These are phyloP conservation scores for Colletotrichum karsti DNA, from an alignment of 2,329 filamentous ascomycete genomes.

Conservation along the genomic window DNA sequence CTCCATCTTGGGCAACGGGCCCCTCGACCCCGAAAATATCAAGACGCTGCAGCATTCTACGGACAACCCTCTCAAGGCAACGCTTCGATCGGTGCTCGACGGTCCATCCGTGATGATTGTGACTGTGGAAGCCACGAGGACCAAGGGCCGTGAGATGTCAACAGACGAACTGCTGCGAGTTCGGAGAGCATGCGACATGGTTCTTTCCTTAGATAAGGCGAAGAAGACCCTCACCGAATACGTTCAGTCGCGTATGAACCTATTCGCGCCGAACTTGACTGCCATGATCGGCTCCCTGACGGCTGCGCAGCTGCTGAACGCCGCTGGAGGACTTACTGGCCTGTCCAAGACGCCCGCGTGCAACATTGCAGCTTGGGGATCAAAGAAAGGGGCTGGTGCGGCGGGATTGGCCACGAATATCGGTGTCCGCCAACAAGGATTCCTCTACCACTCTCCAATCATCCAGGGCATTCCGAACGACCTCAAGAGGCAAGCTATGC, in stretches of 20 bases:
- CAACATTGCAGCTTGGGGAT: slow-evolving; percentile 90
- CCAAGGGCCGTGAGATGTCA: slow-evolving; percentile 80
- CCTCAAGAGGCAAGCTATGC: slow-evolving; percentile 91
- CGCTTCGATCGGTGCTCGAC: slow-evolving; percentile 84
- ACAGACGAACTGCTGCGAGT: slow-evolving; percentile 79
- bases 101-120: slow-evolving; percentile 95
- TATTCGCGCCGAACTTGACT: slow-evolving; percentile 95
- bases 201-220: slow-evolving; percentile 85
- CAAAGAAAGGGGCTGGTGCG: slow-evolving; percentile 80
- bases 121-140: slow-evolving; percentile 91
- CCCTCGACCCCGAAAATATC: slow-evolving; percentile 83
- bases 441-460: slow-evolving; percentile 90
- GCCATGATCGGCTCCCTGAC: slow-evolving; percentile 90
- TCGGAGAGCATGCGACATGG: slow-evolving; percentile 84
- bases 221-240: slow-evolving; percentile 91
- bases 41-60: slow-evolving; percentile 79
- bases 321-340: slow-evolving; percentile 86
- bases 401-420: slow-evolving; percentile 92
- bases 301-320: slow-evolving; percentile 95
- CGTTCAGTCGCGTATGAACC: slow-evolving; percentile 95
- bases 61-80: slow-evolving; percentile 79
- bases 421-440: slow-evolving; percentile 89
- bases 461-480: slow-evolving; percentile 84
- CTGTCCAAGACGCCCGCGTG: slow-evolving; percentile 93
- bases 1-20: slow-evolving; percentile 90